Conservation (phyloP, 2,329 filamentous ascomycete genomes). For the Phoma herbarum region DNA sequence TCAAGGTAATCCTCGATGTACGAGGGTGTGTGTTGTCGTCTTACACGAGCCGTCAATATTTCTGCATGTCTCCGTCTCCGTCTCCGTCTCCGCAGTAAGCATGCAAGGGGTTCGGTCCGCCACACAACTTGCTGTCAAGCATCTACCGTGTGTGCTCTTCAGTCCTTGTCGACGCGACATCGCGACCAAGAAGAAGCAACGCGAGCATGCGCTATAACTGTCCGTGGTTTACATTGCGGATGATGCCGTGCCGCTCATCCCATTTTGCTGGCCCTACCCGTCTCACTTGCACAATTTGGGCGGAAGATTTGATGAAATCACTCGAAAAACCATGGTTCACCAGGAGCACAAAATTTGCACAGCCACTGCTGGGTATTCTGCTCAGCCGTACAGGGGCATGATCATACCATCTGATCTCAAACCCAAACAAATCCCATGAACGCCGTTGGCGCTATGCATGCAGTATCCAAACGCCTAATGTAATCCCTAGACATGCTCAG, state of each 20-base stretch:
- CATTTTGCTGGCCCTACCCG: not conserved
- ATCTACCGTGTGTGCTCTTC: not conserved
- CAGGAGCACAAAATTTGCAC: slow-evolving; percentile 5
- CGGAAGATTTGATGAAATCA: slow-evolving; percentile 14
- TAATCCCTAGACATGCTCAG: slow-evolving; percentile 20
- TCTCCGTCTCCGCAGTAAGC: slow-evolving; percentile 2
- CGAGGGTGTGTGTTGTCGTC: slow-evolving; percentile 2
- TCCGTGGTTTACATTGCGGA: not conserved
- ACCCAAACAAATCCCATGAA: not conserved
- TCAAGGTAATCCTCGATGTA: not conserved
- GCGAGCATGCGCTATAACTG: slow-evolving; percentile 4
- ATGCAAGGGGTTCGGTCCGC: too few species aligned
- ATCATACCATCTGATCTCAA: not conserved
- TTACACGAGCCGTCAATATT: slow-evolving; percentile 15
- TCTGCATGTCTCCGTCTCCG: too few species aligned
- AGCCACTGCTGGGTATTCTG: not conserved
- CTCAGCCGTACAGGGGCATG: not conserved
- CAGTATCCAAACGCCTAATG: not conserved
- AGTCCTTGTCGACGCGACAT: not conserved
- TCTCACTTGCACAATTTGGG: not conserved
- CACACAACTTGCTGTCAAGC: not conserved
- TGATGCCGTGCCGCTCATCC: slow-evolving; percentile 4
- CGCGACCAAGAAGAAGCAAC: slow-evolving; percentile 1
- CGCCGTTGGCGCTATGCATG: slow-evolving; percentile 14
- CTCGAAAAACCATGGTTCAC: not conserved